Conservation (phyloP, 169 alveolate species). For the Perkinsus marinus region DNA sequence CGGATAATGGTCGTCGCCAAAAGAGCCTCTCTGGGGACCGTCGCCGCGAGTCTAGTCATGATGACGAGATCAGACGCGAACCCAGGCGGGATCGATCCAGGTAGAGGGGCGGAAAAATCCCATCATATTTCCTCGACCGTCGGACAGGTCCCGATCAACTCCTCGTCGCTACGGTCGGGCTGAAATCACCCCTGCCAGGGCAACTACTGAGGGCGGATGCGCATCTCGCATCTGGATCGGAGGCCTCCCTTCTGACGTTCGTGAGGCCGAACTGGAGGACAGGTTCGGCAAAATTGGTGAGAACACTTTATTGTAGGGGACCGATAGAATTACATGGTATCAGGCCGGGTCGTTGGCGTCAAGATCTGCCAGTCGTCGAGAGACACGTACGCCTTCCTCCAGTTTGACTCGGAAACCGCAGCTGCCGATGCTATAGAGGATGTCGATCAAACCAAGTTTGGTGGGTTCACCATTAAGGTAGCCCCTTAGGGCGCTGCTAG, state of each 20-base stretch:
- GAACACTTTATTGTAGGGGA: no score
- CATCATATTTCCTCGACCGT: not conserved
- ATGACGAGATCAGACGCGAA: not conserved
- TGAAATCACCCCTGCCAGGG: not conserved
- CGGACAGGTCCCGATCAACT: not conserved
- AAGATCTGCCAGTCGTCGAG: not conserved
- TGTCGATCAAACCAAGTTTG: not conserved
- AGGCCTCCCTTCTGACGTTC: not conserved
- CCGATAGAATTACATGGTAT: not conserved
- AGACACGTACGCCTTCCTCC: not conserved
- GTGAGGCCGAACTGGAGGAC: not conserved
- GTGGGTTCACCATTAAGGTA: not conserved
- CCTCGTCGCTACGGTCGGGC: not conserved
- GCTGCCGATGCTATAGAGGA: not conserved
- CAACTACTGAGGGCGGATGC: not conserved
- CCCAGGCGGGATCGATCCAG: not conserved
- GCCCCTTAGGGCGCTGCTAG: no score
- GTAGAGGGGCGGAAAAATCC: not conserved
- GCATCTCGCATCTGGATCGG: not conserved
- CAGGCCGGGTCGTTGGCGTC: not conserved
- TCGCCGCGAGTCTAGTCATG: not conserved
- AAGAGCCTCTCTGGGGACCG: not conserved
- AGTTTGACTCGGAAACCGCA: not conserved
- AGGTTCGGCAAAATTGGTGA: not conserved
- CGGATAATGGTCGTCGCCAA: not conserved